Base-by-base conservation (phyloP, 2,329 filamentous ascomycete genomes). In the Colletotrichum orbiculare region DNA sequence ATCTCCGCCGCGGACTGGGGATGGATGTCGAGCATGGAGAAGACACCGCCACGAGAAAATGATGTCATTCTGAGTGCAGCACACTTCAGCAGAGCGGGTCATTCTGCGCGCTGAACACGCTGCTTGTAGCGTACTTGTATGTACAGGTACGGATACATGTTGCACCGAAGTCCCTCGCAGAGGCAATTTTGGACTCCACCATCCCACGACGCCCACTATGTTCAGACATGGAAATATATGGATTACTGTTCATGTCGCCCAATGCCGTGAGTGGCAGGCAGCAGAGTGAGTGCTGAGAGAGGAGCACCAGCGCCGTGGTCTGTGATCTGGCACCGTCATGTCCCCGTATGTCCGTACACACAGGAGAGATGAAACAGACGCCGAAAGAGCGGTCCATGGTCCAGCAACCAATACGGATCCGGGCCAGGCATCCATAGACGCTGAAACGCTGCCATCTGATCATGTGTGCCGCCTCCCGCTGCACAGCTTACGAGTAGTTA, bases 391-490 rank as follows among this genome's bases (percentile, higher is more conserved):
- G 54, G 50, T 13, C 50, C 38, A 43, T 58, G 38, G 35, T 46
- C 54, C 35, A 9, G 13, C 25, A 12, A 39, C 48, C 48, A 60
- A 39, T 60, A 25, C 42, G 42, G 54, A 17, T 45, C 17, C 10
- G 42, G 38, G 35, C 42, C n/a, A 39, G n/a, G 50, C 59, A 33
- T 9, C 38, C 17, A 64, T 33, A 33, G 25, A 48, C 33, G 42
- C 37, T 39, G 41, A 47, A 61, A 53, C 62, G 46, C 41, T 62
- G 58, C 45, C 64, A 64, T 54, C 60, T 60, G 64, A 60, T 64
- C 48, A 59, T 46, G 46, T 58, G 53, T 47, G 17, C 50, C 43
- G 9, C 43, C 13, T 48, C 12, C 9, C 11, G 45, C 45, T 42
- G 46, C 45, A 49, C 25, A 25, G 25, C 25, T 25, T 25, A 25